A percentile compares a stretch with the other conserved stretches of the same genome.
phyloP scores from a whole-genome alignment of 2,329 filamentous ascomycete species.

The Cordyceps farinosa region DNA sequence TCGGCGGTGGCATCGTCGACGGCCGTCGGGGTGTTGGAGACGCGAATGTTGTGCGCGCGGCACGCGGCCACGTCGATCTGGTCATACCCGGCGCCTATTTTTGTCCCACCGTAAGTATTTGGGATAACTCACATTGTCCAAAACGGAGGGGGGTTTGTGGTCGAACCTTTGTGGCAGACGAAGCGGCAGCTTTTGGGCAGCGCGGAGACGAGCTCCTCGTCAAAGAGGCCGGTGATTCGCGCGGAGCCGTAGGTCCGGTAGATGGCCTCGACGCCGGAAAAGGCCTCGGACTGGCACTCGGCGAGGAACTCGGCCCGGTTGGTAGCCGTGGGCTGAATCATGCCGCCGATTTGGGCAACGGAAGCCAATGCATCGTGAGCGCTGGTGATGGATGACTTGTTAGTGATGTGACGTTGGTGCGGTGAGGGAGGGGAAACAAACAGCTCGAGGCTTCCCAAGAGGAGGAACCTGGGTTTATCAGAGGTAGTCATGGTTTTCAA shows the following conservation, averaged over 20 bases:
- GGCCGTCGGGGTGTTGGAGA: conserved; percentile 78
- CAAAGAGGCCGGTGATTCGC: conserved; percentile 63
- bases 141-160: too few relatives aligned
- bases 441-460: conserved; percentile 39
- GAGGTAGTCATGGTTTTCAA: not conserved
- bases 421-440: conserved; percentile 24
- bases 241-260: conserved; percentile 70
- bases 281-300: conserved; percentile 60
- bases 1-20: conserved; percentile 84
- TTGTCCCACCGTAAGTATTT: too few relatives aligned
- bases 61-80: conserved; percentile 73
- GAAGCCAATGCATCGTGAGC: conserved; percentile 63
- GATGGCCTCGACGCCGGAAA: conserved; percentile 62
- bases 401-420: not conserved
- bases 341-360: conserved; percentile 59
- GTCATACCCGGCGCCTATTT: conserved; percentile 75
- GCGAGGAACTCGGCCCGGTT: conserved; percentile 64
- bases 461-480: conserved; percentile 35
- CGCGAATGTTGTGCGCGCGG: conserved; percentile 60
- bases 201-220: conserved; percentile 63
- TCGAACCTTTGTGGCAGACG: conserved; percentile 57
- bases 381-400: conserved; percentile 38
- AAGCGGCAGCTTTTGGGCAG: conserved; percentile 54
- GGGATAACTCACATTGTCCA: too few relatives aligned
- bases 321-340: conserved; percentile 58